phyloP scores from a whole-genome alignment of 1,139 yeast genomes.

The Protomyces pachydermus region DNA sequence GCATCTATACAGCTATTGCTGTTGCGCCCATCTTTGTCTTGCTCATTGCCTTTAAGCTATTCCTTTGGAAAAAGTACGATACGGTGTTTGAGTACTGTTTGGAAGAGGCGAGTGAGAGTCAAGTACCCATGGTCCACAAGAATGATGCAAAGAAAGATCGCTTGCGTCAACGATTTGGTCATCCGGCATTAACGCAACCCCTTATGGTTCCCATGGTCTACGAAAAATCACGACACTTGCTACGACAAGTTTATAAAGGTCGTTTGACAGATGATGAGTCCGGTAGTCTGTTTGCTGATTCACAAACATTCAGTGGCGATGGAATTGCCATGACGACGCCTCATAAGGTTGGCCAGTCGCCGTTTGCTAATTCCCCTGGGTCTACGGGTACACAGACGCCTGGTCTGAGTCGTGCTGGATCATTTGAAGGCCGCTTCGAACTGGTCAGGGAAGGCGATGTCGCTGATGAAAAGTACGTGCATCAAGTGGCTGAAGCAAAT shows the following conservation, averaged over 20 bases:
- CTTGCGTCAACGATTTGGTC: constrained; percentile 37
- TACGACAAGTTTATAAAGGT: constrained; percentile 33
- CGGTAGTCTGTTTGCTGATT: not conserved
- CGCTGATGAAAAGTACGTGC: not conserved
- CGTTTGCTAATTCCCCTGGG: not conserved
- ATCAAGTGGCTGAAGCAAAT: not conserved
- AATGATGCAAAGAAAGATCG: constrained; percentile 32
- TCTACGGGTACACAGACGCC: not conserved
- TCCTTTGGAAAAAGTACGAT: constrained; percentile 33
- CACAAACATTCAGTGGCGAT: not conserved
- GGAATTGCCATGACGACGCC: not conserved
- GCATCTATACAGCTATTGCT: constrained; percentile 35
- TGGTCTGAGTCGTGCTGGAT: not conserved
- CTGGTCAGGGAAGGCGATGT: not conserved
- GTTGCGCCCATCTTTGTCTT: constrained; percentile 38
- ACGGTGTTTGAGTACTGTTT: constrained; percentile 37
- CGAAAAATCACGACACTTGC: constrained; percentile 35
- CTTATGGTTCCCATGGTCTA: constrained; percentile 41
- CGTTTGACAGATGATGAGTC: constrained; percentile 14
- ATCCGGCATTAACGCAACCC: constrained; percentile 38
- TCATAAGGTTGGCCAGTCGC: not conserved
- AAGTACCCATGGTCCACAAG: constrained; percentile 26
- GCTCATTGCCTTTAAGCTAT: constrained; percentile 39
- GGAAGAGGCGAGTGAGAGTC: constrained; percentile 31
- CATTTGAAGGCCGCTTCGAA: not conserved